Evolutionary conservation across 306 rosid genomes (phyloP).

Genomic region (Pyrus communis): DNA sequence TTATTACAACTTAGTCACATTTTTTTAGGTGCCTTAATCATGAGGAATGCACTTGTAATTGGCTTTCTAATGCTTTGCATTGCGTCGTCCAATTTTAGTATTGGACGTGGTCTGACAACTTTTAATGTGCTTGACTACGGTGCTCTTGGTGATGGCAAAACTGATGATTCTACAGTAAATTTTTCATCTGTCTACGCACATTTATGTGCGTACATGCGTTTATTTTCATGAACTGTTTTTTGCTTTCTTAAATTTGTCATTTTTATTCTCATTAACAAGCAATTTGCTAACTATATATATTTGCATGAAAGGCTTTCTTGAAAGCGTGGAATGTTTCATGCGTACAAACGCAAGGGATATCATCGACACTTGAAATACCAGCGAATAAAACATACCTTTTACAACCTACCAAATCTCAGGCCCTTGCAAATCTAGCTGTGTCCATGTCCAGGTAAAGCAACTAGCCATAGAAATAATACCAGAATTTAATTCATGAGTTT

Average conservation of each 20-base stretch:
- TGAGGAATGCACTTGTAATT: not conserved
- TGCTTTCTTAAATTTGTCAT: not conserved
- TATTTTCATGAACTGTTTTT: no score
- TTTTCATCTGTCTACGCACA: not conserved
- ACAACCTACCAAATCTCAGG: not conserved
- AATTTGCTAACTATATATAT: not conserved
- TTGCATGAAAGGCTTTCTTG: slow-evolving; percentile 20
- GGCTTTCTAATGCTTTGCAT: not conserved
- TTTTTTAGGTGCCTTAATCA: not conserved
- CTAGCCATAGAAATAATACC: no score
- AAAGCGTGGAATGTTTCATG: slow-evolving; percentile 29
- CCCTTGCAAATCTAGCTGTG: slow-evolving; percentile 25
- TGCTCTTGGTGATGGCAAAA: slow-evolving; percentile 30
- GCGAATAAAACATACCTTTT: slow-evolving; percentile 9
- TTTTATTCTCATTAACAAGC: not conserved
- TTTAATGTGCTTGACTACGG: slow-evolving; percentile 24
- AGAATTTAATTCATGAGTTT: no score
- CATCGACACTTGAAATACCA: slow-evolving; percentile 19
- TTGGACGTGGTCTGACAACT: not conserved
- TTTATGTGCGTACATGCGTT: not conserved
- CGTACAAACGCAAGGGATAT: not conserved
- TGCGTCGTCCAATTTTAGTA: not conserved
- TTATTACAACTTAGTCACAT: no score
- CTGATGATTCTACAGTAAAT: slow-evolving; percentile 20
- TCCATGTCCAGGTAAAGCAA: slow-evolving; percentile 3